phyloP scores from a whole-genome alignment of 2,329 filamentous ascomycete species.

The Fusarium subtropicale region DNA sequence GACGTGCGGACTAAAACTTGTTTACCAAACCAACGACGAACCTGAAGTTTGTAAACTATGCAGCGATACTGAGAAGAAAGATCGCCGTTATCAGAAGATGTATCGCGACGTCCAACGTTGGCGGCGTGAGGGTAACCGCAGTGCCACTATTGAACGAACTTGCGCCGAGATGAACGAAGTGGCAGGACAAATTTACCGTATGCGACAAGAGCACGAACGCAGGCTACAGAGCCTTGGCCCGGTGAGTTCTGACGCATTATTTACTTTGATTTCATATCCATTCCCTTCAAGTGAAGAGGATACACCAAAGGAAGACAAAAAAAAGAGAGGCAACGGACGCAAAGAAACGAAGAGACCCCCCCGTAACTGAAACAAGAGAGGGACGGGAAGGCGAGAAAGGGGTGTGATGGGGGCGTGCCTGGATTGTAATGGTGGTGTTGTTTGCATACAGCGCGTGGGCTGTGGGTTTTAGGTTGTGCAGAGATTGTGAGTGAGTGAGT shows the following conservation, averaged over 20 bases:
- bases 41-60: constrained; percentile 82
- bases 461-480: constrained; percentile 24
- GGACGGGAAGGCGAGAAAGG: constrained; percentile 32
- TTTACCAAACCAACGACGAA: constrained; percentile 77
- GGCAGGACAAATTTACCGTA: constrained; percentile 65
- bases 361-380: constrained; percentile 26
- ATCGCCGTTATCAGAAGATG: constrained; percentile 80
- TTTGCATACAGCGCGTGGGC: constrained; percentile 39
- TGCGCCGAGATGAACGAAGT: constrained; percentile 76
- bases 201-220: constrained; percentile 56
- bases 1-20: constrained; percentile 93
- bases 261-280: constrained; percentile 5
- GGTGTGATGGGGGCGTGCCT: constrained; percentile 38
- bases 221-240: constrained; percentile 52
- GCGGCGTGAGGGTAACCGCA: constrained; percentile 78
- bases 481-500: constrained; percentile 31
- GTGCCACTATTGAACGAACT: constrained; percentile 78
- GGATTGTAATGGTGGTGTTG: constrained; percentile 36
- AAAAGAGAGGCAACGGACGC: constrained; percentile 1
- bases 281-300: constrained; percentile 8
- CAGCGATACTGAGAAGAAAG: constrained; percentile 88
- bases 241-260: constrained; percentile 26
- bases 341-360: constrained; percentile 11
- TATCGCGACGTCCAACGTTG: constrained; percentile 79
- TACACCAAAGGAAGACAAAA: not conserved